Percentiles rank a stretch among this genome's conserved stretches.
Conservation (phyloP, 2,329 filamentous ascomycete species). For the Xylaria sp. region DNA sequence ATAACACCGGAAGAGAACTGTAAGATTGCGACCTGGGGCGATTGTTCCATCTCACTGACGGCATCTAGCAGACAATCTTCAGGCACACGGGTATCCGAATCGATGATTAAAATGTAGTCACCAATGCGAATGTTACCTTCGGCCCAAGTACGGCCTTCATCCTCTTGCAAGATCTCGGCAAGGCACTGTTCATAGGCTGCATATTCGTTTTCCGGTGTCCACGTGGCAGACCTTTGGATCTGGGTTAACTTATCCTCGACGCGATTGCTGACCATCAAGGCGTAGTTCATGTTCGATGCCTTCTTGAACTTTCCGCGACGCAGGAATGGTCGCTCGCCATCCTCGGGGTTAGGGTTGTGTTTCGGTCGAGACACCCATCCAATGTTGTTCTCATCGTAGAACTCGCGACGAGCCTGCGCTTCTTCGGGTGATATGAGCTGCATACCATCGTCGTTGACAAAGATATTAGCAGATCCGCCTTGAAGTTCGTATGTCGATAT, state of each 20-base stretch:
- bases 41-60: slow-evolving; percentile 83
- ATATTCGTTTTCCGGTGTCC: slow-evolving; percentile 76
- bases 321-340: slow-evolving; percentile 62
- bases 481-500: slow-evolving; percentile 69
- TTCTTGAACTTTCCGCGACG: slow-evolving; percentile 75
- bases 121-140: slow-evolving; percentile 88
- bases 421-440: slow-evolving; percentile 65
- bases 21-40: slow-evolving; percentile 80
- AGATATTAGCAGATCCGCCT: slow-evolving; percentile 74
- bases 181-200: slow-evolving; percentile 73
- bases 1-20: slow-evolving; percentile 82
- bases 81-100: slow-evolving; percentile 83
- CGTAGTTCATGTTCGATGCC: slow-evolving; percentile 79
- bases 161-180: slow-evolving; percentile 71
- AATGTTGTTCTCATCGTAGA: slow-evolving; percentile 67
- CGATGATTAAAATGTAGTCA: slow-evolving; percentile 82
- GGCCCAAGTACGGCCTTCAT: slow-evolving; percentile 76
- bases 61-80: slow-evolving; percentile 81
- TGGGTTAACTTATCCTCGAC: slow-evolving; percentile 74
- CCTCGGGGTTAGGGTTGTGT: slow-evolving; percentile 62
- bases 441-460: slow-evolving; percentile 76
- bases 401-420: slow-evolving; percentile 60
- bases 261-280: slow-evolving; percentile 72
- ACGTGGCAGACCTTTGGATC: slow-evolving; percentile 67
- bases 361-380: slow-evolving; percentile 64